phyloP scores from a whole-genome alignment of 1,284 basidiomycete species.

The Trametes pubescens region DNA sequence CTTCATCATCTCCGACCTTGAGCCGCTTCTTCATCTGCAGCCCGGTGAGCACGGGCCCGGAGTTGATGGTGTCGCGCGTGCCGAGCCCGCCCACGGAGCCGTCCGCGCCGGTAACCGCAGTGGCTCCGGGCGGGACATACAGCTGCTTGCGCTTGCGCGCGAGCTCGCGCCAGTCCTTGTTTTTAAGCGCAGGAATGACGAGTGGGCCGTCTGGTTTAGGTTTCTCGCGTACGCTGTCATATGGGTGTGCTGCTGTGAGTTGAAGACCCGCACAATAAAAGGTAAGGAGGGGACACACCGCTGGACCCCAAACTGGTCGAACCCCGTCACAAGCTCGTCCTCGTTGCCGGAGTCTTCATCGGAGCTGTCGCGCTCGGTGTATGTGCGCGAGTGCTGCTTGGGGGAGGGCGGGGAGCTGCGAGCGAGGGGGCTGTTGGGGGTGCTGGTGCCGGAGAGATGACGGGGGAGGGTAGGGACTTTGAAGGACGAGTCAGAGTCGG shows the following conservation, averaged over 20 bases:
- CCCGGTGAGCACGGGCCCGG: conserved; percentile 70
- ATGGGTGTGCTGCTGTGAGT: conserved; percentile 64
- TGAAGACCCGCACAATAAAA: conserved; percentile 50
- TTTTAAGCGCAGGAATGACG: conserved; percentile 84
- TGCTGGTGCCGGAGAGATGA: conserved; percentile 54
- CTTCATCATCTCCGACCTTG: conserved; percentile 45
- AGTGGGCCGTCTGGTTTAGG: conserved; percentile 69
- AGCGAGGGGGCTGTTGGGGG: conserved; percentile 65
- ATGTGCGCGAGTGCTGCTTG: conserved; percentile 40
- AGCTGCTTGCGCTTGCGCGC: conserved; percentile 67
- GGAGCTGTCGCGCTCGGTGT: conserved; percentile 61
- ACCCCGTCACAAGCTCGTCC: conserved; percentile 78
- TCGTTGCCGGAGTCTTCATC: conserved; percentile 62
- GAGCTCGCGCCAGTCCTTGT: conserved; percentile 87
- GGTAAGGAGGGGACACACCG: conserved; percentile 65
- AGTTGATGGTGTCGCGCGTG: conserved; percentile 72
- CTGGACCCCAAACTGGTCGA: conserved; percentile 74
- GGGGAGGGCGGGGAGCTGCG: conserved; percentile 56
- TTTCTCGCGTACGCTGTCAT: conserved; percentile 52
- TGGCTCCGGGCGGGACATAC: conserved; percentile 74
- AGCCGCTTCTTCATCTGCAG: conserved; percentile 60
- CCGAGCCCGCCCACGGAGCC: conserved; percentile 84
- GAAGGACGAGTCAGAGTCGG: conserved; percentile 67
- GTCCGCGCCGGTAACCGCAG: conserved; percentile 70
- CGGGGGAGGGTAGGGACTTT: conserved; percentile 67